Base-by-base conservation (phyloP, 495 filamentous ascomycete species). In the Tuber brumale region DNA sequence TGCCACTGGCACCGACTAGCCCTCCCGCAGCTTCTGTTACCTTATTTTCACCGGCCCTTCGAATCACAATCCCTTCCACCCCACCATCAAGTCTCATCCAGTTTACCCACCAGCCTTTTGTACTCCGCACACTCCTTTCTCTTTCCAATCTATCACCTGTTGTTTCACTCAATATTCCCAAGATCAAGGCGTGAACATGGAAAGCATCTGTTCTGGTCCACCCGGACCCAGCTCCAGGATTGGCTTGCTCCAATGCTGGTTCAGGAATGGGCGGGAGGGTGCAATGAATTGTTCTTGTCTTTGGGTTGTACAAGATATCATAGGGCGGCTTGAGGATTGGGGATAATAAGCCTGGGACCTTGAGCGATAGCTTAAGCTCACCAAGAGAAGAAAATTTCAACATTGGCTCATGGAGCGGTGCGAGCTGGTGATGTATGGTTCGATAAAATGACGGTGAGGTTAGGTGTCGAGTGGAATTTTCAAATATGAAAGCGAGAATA, bases 81-180 rank as follows among this genome's bases (percentile, higher is more conserved):
- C 78, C 75, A 16, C 73, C 71, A 23, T 77, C 72, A 48, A 83
- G 76, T n/a, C 77, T 72, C 72, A 92, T 93, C 94, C 96, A 98
- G 72, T 97, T 92, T 42, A 98, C 87, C 95, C 96, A 99, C 94
- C 95, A 99, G 1, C 94, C 94, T 16, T 94, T 88, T 70, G 86
- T 92, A 8, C 94, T 98, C 87, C 97, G 97, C 84, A 91, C 92
- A 19, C 92, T 97, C n/a, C 92, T 86, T 84, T 98, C 96, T 10
- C 91, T 83, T 81, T 95, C 93, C 21, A 86, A 83, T 2, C 85
- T 79, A 18, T 89, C 85, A 27, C 85, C 85, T 19, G 88, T 87
- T 31, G 92, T 93, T 43, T 89, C 87, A 37, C 85, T 84, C 80
- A 93, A 89, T 45, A 92, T 95, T 77, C 89, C 90, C 21, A 99